Base-by-base conservation (phyloP, 2,329 filamentous ascomycete genomes). In the Nothophaeocryptopus gaeumannii region DNA sequence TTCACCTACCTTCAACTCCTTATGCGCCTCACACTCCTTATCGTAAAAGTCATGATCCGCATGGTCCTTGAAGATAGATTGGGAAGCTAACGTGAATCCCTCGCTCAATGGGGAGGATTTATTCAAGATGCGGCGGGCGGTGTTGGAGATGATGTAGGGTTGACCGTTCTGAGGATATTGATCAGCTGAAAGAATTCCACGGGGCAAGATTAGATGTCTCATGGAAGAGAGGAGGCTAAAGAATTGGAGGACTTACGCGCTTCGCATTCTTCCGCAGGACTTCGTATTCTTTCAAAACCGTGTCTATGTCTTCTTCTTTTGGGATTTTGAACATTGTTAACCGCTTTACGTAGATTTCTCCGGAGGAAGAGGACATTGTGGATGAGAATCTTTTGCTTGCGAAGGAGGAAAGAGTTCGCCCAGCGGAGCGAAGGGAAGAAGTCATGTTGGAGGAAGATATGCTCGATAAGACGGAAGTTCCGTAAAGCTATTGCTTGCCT, bases 21-120 rank as follows among this genome's bases (percentile, higher is more conserved):
- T 71, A 58, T 84, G 81, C 15, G 79, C 79, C 55, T 71, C 70
- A 54, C 79, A 81, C 38, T 78, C 74, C n/a, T 74, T 72, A 65
- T 88, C 84, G 65, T 87, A 88, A 69, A 79, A 88, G 56, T 79
- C 73, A 77, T 88, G 83, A 65, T 88, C 85, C 12, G 82, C 82
- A 50, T 81, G 63, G 53, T 71, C 81, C 44, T 77, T 76, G 64
- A 89, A 89, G 45, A 81, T 77, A 32, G 79, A 82, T 66, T 84
- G 80, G 47, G 79, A 80, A 14, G 80, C 76, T 46, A 88, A 63
- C 5, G 83, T 88, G 70, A 77, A 87, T 39, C 84, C 85, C 65
- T 85, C 79, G 56, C 76, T 77, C 31, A 84, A 79, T 13, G 78
- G 73, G 15, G 60, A 63, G 4, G 47, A 50, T 11, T 59, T 61